These are phyloP conservation scores for Lolium multiflorum DNA, from an alignment of 176 grass and related monocot genomes.

Conservation along the genomic window DNA sequence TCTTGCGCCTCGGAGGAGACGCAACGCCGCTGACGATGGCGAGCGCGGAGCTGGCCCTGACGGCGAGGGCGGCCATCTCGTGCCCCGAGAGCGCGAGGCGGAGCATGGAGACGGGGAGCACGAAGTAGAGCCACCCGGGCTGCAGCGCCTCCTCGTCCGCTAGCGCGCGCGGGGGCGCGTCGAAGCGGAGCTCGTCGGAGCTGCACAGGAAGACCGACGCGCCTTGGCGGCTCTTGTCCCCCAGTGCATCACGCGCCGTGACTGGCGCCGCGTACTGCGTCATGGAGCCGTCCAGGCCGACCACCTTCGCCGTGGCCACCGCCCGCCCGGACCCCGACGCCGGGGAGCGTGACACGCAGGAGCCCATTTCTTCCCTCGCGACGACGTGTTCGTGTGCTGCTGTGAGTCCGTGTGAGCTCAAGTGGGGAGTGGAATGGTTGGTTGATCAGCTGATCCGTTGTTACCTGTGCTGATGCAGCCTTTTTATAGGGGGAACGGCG, in stretches of 20 bases:
- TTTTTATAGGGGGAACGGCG: background rate
- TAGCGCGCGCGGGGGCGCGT: too few relatives aligned
- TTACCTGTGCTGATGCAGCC: background rate
- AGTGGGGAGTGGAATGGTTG: background rate
- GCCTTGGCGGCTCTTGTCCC: background rate
- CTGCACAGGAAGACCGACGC: background rate
- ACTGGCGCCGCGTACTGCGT: slow-evolving; percentile 24
- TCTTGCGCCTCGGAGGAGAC: background rate
- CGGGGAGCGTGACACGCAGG: slow-evolving; percentile 53
- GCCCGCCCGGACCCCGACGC: background rate
- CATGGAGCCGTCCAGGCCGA: slow-evolving; percentile 54
- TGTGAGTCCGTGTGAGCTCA: background rate
- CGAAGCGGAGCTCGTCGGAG: too few relatives aligned
- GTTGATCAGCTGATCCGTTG: background rate
- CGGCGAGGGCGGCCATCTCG: slow-evolving; percentile 72
- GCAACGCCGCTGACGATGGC: background rate
- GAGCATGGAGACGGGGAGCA: slow-evolving; percentile 56
- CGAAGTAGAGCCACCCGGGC: slow-evolving; percentile 72
- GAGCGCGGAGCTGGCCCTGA: slow-evolving; percentile 58
- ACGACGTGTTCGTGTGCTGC: background rate
- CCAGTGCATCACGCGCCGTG: slow-evolving; percentile 53
- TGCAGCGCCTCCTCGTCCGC: background rate
- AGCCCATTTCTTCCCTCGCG: slow-evolving; percentile 49
- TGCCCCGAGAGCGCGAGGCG: slow-evolving; percentile 26
- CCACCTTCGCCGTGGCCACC: slow-evolving; percentile 47